These are phyloP conservation scores for Kwoniella heveanensis DNA, from an alignment of 768 basidiomycete genomes.

Conservation along the genomic window DNA sequence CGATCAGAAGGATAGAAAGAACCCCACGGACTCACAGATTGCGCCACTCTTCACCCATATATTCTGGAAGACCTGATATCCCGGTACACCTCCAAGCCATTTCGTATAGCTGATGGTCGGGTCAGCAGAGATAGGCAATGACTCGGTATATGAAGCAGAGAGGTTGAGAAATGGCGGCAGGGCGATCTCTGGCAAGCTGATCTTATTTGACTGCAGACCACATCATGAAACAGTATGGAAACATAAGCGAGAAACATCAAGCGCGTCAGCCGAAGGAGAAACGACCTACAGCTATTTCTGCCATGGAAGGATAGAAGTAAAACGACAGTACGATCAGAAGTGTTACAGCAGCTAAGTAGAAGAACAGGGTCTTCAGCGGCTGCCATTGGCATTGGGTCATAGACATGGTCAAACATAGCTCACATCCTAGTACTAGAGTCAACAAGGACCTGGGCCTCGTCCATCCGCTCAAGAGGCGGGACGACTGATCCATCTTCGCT, in stretches of 20 bases:
- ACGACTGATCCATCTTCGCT: background rate
- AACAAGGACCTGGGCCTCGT: background rate
- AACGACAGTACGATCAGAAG: background rate
- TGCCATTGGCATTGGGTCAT: background rate
- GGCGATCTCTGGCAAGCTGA: background rate
- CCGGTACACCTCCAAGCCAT: slow-evolving; percentile 22
- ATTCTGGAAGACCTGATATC: slow-evolving; percentile 21
- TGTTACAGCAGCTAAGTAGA: background rate
- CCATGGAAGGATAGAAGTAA: background rate
- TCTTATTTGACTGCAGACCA: background rate
- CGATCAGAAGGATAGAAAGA: background rate
- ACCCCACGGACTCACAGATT: background rate
- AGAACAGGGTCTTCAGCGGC: background rate
- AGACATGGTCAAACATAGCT: background rate
- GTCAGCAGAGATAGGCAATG: slow-evolving; percentile 9
- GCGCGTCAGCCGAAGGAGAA: background rate
- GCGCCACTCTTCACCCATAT: slow-evolving; percentile 18
- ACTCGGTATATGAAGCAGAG: background rate
- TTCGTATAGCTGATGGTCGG: slow-evolving; percentile 12
- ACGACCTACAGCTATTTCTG: background rate
- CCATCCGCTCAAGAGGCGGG: background rate
- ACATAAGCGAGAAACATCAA: too few species aligned
- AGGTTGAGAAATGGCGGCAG: slow-evolving; percentile 1
- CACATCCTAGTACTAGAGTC: slow-evolving; percentile 1
- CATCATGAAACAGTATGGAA: too few species aligned